Conservation (phyloP, 129 eudicot genomes). For the Flaveria bidentis region DNA sequence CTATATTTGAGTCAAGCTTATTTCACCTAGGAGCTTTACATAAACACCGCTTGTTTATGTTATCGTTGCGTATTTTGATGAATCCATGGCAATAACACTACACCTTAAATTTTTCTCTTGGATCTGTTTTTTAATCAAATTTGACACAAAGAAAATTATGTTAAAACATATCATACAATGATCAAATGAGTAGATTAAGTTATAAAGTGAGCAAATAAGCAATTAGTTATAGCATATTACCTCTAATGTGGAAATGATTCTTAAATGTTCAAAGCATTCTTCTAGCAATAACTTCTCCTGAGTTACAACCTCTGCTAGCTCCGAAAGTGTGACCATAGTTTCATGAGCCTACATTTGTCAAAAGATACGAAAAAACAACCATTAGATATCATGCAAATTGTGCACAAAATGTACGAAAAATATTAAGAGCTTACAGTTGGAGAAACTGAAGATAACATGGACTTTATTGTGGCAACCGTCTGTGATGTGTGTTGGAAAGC, state of each 20-base stretch:
- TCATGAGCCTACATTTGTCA: conserved; percentile 44
- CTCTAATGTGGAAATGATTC: conserved; percentile 53
- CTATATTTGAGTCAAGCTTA: conserved; percentile 1
- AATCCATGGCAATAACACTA: conserved; percentile 36
- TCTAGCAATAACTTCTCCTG: conserved; percentile 71
- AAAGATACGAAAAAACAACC: not conserved
- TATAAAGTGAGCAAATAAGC: not conserved
- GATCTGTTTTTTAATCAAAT: conserved; percentile 39
- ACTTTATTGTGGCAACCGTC: conserved; percentile 47
- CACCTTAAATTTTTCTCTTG: conserved; percentile 58
- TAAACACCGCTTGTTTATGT: not conserved
- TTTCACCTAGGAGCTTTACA: conserved; percentile 17
- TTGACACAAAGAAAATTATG: conserved; percentile 4
- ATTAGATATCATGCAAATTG: not conserved
- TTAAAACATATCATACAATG: not conserved
- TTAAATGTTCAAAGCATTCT: conserved; percentile 68
- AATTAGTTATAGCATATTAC: conserved; percentile 32
- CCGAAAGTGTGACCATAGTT: conserved; percentile 38
- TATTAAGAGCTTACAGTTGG: conserved; percentile 43
- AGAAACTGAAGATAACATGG: conserved; percentile 39
- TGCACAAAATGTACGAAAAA: not conserved
- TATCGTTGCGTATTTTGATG: conserved; percentile 28
- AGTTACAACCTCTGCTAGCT: conserved; percentile 58
- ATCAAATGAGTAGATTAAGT: not conserved
- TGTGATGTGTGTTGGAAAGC: conserved; percentile 57